Evolutionary conservation across 1,139 yeast genomes (phyloP), one percentile per base, ranked within the genome.

Genomic region (Yamadazyma taylorii): DNA sequence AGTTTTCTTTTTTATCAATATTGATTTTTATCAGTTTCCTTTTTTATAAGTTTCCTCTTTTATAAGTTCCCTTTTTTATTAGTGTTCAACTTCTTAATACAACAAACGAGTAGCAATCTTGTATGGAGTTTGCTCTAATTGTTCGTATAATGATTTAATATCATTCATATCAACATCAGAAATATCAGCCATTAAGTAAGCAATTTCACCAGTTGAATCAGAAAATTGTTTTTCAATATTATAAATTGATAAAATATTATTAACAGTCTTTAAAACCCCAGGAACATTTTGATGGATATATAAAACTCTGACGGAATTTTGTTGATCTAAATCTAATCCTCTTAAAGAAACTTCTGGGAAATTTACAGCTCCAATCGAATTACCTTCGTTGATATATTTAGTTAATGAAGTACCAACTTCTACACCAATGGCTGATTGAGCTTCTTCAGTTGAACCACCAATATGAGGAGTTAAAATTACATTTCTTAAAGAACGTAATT

Each of bases 401-500:
- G 90, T 75, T 58, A 92, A 75, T 23, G 96, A 80, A 34, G 85
- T 74, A 41, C 85, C 89, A 43, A 92, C 99, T 70, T 92, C 99
- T 45, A 90, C 74, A 67, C 99, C 98, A 60, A 92, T 92, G 35
- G 97, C 96, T 43, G 89, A 79, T 75, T 92, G 99, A 24, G 98
- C 98, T 72, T 92, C 99, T 67, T 92, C 97, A 34, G 99, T 92
- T 35, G 97, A 89, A 48, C 98, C 98, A 69, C 99, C 99, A 55
- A 92, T 92, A 60, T 92, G 99, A 26, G 99, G 99, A 39, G 97
- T 84, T 58, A 92, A 75, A 47, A 94, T 89, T 40, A 92, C 83
- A 63, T 92, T 94, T 69, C 94, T 80, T 61, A 89, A 76, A 14
- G 86, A 73, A 50, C 83, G 77, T 53, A 94, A 77, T 58, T 90